Evolutionary conservation across 768 basidiomycete species (phyloP), one percentile per base, ranked within the genome.

Genomic region (Collybia mongolica): DNA sequence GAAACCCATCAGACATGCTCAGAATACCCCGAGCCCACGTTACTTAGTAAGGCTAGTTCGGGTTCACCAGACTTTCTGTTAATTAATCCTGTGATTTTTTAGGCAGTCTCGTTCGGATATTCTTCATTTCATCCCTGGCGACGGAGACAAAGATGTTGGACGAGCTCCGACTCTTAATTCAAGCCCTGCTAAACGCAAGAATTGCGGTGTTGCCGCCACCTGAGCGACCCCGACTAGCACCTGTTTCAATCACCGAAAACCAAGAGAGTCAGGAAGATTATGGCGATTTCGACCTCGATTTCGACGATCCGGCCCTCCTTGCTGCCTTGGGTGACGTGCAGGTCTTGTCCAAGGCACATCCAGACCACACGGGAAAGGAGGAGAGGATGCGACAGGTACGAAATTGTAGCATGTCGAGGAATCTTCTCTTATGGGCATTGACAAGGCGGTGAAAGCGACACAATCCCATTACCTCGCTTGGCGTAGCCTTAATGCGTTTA

Each of bases 181-280:
- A 79, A 44, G 70, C 75, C 0, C 85, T 90, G 59, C 75, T 94
- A 9, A 70, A 84, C 50, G 77, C 75, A 15, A 76, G 90, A 28
- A 60, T 67, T 11, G 64, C 54, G 11, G 74, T 75, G 24, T 56
- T 87, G 22, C 82, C 82, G 8, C 65, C 65, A 17, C 76, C 73
- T 0, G 62, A 67, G 23, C 73, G 66, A 1, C 67, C 66, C 5
- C 51, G 61, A 3, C 53, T 64, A n/a, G 54, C 49, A 47, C 40
- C 53, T 26, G 60, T 60, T 29, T 53, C 39, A 14, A 54, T 56
- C 6, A 62, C 61, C 15, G 79, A 79, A 32, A 77, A 75, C 39
- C 80, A 82, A 58, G 90, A 92, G 53, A 91, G 86, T 54, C 90
- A 94, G 60, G 89, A 92, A 49, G 83, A 86, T 46, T 93, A 83